Evolutionary conservation across 768 basidiomycete species (phyloP).

Genomic region (Serendipita sp.): DNA sequence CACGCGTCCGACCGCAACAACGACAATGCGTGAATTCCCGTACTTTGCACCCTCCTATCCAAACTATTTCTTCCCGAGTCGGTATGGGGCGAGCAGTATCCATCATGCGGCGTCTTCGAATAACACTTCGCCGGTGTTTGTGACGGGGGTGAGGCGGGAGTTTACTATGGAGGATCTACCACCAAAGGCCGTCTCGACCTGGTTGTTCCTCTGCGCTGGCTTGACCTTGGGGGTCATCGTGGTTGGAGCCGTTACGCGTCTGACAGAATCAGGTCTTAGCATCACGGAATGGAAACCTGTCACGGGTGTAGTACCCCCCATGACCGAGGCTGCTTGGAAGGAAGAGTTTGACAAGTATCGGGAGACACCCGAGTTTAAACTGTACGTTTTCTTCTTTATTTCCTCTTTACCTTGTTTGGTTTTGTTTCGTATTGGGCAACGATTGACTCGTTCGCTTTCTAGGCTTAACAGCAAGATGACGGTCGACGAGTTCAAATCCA

Average conservation of each 20-base stretch:
- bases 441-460: too few species aligned
- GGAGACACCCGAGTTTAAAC: slow-evolving; percentile 84
- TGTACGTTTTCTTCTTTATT: slow-evolving; percentile 53
- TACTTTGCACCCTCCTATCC: slow-evolving; percentile 2
- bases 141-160: too few species aligned
- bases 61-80: not conserved
- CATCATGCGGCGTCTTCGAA: too few species aligned
- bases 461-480: slow-evolving; percentile 84
- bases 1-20: not conserved
- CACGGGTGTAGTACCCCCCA: slow-evolving; percentile 74
- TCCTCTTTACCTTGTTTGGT: not conserved
- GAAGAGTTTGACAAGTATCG: slow-evolving; percentile 89
- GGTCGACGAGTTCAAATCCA: slow-evolving; percentile 82
- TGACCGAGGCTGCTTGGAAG: slow-evolving; percentile 62
- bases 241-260: slow-evolving; percentile 88
- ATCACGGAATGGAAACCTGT: slow-evolving; percentile 98
- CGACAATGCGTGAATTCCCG: not conserved
- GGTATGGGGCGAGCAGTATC: not conserved
- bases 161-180: not conserved
- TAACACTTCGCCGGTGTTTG: too few species aligned
- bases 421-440: not conserved
- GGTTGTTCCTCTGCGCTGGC: slow-evolving; percentile 73
- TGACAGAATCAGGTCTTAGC: slow-evolving; percentile 93
- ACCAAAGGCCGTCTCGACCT: slow-evolving; percentile 40
- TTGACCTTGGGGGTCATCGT: slow-evolving; percentile 87